Conservation (phyloP, 2,329 filamentous ascomycete genomes). For the Metarhizium album region DNA sequence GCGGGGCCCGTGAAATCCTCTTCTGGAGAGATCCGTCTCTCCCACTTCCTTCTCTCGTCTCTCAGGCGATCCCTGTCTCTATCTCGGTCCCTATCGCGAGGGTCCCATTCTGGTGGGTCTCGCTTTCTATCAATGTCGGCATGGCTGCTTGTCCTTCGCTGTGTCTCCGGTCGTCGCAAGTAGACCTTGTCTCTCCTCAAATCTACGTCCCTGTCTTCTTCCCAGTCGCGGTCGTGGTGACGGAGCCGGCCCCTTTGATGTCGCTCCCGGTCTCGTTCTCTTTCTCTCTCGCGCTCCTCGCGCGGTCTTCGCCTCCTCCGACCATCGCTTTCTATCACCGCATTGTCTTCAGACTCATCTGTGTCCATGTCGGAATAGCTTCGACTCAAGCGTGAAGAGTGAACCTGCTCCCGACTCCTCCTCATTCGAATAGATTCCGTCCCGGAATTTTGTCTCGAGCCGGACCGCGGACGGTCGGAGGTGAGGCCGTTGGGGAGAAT, state of each 20-base stretch:
- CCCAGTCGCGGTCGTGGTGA: slow-evolving; percentile 21
- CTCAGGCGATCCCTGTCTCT: slow-evolving; percentile 20
- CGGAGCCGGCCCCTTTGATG: slow-evolving; percentile 22
- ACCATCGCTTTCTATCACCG: slow-evolving; percentile 22
- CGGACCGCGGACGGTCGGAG: slow-evolving; percentile 25
- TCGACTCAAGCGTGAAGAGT: slow-evolving; percentile 28
- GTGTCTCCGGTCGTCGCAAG: slow-evolving; percentile 28
- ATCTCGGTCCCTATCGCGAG: slow-evolving; percentile 10
- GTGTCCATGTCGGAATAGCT: slow-evolving; percentile 31
- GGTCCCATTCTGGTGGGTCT: slow-evolving; percentile 23
- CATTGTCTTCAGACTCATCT: slow-evolving; percentile 23
- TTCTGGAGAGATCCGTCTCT: slow-evolving; percentile 21
- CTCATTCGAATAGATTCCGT: slow-evolving; percentile 21
- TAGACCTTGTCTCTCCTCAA: slow-evolving; percentile 23
- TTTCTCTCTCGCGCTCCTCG: slow-evolving; percentile 18
- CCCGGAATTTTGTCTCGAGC: slow-evolving; percentile 22
- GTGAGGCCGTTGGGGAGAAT: slow-evolving; percentile 29
- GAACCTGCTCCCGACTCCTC: slow-evolving; percentile 30
- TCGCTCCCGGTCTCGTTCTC: slow-evolving; percentile 26
- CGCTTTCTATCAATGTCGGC: slow-evolving; percentile 35
- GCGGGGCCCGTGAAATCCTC: slow-evolving; percentile 20
- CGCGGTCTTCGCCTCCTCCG: slow-evolving; percentile 14
- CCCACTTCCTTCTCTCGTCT: slow-evolving; percentile 25
- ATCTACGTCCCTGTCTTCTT: slow-evolving; percentile 20
- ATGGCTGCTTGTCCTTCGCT: slow-evolving; percentile 38